Conservation (phyloP, 192 early-diverging fungal genomes). For the Backusella tarrabulga region DNA sequence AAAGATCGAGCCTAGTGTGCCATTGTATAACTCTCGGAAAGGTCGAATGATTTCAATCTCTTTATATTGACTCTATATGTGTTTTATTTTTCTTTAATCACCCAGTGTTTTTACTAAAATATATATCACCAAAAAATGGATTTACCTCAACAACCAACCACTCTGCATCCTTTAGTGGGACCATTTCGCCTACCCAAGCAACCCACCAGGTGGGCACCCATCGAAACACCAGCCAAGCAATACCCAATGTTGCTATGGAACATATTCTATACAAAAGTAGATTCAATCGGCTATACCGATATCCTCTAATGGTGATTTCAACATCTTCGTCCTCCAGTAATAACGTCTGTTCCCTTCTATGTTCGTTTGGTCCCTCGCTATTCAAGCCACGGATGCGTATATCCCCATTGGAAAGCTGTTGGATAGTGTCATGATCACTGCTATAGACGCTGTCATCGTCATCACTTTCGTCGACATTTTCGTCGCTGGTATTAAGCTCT, state of each 20-base stretch:
- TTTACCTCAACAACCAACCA: constrained; percentile 62
- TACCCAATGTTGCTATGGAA: constrained; percentile 66
- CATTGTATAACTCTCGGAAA: constrained; percentile 60
- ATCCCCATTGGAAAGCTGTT: background rate
- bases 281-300: constrained; percentile 46
- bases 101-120: background rate
- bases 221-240: constrained; percentile 73
- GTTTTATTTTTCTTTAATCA: too few species aligned
- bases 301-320: constrained; percentile 62
- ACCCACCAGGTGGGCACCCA: constrained; percentile 85
- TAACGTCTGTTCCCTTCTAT: constrained; percentile 30
- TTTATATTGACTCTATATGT: constrained; percentile 63
- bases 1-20: constrained; percentile 70
- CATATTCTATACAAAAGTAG: constrained; percentile 63
- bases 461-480: background rate
- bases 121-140: too few species aligned
- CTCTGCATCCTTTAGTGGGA: constrained; percentile 72
- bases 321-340: constrained; percentile 74
- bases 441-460: background rate
- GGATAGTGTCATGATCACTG: background rate
- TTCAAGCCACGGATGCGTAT: background rate
- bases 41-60: constrained; percentile 50
- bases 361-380: constrained; percentile 10
- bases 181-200: constrained; percentile 59
- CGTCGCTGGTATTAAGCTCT: constrained; percentile 16